Percentiles rank a stretch among this genome's conserved stretches.
phyloP scores from a whole-genome alignment of 108 stramenopile species.

The Cyclotella sp. region DNA sequence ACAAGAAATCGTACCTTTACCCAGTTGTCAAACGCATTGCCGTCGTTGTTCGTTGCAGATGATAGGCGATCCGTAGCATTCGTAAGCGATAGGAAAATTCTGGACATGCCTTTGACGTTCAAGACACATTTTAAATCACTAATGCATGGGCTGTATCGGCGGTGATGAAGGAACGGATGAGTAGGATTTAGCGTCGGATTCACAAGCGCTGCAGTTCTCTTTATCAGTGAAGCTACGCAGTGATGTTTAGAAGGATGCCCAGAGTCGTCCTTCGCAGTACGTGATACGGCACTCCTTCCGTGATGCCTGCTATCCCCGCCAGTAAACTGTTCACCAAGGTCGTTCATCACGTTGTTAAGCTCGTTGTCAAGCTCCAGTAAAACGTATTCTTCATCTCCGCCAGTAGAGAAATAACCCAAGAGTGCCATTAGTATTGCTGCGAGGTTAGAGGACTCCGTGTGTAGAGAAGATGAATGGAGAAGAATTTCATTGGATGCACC shows the following conservation, averaged over 20 bases:
- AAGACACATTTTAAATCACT: conserved; percentile 94
- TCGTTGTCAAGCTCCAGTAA: conserved; percentile 39
- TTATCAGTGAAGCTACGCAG: conserved; percentile 10
- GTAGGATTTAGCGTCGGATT: conserved; percentile 64
- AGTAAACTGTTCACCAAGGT: conserved; percentile 15
- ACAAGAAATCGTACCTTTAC: conserved; percentile 33
- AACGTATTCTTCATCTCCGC: conserved; percentile 23
- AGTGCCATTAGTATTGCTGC: conserved; percentile 30
- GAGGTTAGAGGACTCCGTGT: conserved; percentile 9
- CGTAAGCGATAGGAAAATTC: conserved; percentile 66
- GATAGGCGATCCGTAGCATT: neutral
- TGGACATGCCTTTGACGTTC: conserved; percentile 90
- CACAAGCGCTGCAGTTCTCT: conserved; percentile 22
- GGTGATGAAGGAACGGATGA: conserved; percentile 78
- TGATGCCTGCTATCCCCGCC: conserved; percentile 46
- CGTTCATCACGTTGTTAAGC: conserved; percentile 24
- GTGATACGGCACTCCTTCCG: conserved; percentile 21
- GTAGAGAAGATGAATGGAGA: conserved; percentile 8
- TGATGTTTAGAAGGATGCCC: neutral
- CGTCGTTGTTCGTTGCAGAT: neutral
- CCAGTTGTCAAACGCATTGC: conserved; percentile 40
- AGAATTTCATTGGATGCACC: conserved; percentile 19
- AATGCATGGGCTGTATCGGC: conserved; percentile 90
- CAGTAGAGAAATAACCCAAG: conserved; percentile 33
- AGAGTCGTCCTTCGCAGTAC: neutral